These are phyloP conservation scores for Scleroderma citrinum DNA, from an alignment of 768 basidiomycete genomes.

Conservation along the genomic window DNA sequence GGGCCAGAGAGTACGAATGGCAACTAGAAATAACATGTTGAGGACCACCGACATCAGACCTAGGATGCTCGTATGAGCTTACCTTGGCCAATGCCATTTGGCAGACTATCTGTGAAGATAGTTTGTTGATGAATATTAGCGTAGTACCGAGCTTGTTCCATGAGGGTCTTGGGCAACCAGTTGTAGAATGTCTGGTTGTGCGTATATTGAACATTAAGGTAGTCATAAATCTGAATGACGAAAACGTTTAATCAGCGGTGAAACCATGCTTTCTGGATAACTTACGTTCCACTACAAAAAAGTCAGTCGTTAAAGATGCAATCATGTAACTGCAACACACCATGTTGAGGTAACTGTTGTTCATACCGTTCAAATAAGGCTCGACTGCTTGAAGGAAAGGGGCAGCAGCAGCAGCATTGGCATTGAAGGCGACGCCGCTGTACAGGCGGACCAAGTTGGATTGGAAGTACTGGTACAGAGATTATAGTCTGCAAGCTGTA, in stretches of 20 bases:
- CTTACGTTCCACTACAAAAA: slow-evolving; percentile 66
- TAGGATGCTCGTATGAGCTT: slow-evolving; percentile 29
- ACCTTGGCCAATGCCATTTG: slow-evolving; percentile 71
- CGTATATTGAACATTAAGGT: slow-evolving; percentile 63
- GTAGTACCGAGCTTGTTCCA: slow-evolving; percentile 65
- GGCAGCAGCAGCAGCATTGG: slow-evolving; percentile 48
- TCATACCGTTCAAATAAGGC: slow-evolving; percentile 64
- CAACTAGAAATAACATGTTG: slow-evolving; percentile 42
- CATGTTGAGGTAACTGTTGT: slow-evolving; percentile 57
- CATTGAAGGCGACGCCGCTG: slow-evolving; percentile 42
- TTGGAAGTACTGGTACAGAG: slow-evolving; percentile 22
- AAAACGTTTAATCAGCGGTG: background rate
- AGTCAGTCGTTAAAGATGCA: slow-evolving; percentile 1
- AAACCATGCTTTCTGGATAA: slow-evolving; percentile 1
- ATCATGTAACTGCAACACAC: slow-evolving; percentile 33
- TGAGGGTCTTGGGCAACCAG: slow-evolving; percentile 60
- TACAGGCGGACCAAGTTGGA: slow-evolving; percentile 19
- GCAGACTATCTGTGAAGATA: slow-evolving; percentile 58
- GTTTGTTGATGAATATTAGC: slow-evolving; percentile 75
- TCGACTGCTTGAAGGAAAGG: slow-evolving; percentile 60
- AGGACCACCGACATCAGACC: background rate
- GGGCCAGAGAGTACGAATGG: slow-evolving; percentile 70
- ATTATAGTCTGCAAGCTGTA: background rate
- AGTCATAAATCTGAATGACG: slow-evolving; percentile 59
- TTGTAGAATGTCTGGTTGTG: slow-evolving; percentile 79